These are phyloP conservation scores for Aureobasidium sp. DNA, from an alignment of 2,329 filamentous ascomycete genomes.

Conservation along the genomic window DNA sequence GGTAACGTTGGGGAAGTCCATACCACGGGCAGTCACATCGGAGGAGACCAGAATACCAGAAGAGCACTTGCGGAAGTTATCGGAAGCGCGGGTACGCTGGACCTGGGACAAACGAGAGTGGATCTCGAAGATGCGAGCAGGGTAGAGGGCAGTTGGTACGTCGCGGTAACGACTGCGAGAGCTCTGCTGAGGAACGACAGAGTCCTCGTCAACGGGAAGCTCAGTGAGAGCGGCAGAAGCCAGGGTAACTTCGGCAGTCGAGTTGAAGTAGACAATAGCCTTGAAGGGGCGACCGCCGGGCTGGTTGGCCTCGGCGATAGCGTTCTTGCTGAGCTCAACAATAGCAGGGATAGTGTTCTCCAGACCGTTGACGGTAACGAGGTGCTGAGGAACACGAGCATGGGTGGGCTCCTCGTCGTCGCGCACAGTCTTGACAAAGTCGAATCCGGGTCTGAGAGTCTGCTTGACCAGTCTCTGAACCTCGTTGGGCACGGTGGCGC, in stretches of 20 bases:
- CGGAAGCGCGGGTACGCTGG: conserved; percentile 60
- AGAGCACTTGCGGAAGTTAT: conserved; percentile 58
- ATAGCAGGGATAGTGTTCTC: conserved; percentile 70
- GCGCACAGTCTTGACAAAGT: conserved; percentile 82
- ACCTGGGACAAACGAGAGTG: conserved; percentile 69
- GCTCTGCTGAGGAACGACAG: neutral
- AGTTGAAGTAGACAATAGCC: conserved; percentile 84
- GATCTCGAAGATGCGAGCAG: conserved; percentile 50
- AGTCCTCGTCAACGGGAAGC: conserved; percentile 23
- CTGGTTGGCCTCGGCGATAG: conserved; percentile 36
- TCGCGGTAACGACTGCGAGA: conserved; percentile 17
- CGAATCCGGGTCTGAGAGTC: conserved; percentile 74
- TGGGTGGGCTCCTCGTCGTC: conserved; percentile 80
- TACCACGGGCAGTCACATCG: conserved; percentile 44
- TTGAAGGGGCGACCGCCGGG: conserved; percentile 62
- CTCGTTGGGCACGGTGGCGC: conserved; percentile 78
- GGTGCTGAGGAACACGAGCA: conserved; percentile 70
- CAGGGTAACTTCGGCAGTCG: conserved; percentile 63
- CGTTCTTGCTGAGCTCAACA: conserved; percentile 63
- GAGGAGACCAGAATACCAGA: conserved; percentile 47
- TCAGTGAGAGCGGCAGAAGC: conserved; percentile 51
- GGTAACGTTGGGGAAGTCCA: conserved; percentile 46
- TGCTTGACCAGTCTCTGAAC: conserved; percentile 71
- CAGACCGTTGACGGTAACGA: conserved; percentile 58
- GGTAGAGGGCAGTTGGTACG: conserved; percentile 24